A percentile compares a stretch with the other conserved stretches of the same genome.
phyloP scores from a whole-genome alignment of 2,329 filamentous ascomycete species.

The Thelonectria discophora region DNA sequence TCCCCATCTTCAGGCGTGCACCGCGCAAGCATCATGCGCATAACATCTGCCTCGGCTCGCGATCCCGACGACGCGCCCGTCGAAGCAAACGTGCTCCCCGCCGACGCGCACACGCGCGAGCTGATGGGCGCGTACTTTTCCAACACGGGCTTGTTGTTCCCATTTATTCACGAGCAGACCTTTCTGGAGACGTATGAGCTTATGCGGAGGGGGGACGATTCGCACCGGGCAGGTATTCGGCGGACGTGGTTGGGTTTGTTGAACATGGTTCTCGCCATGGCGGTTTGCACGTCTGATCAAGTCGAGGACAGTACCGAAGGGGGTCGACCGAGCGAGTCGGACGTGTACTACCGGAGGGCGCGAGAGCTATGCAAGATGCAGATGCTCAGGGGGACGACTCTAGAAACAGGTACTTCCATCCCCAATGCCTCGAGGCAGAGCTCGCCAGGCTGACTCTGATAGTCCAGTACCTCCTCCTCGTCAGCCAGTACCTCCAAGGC shows the following conservation, averaged over 20 bases:
- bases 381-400: conserved; percentile 51
- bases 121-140: conserved; percentile 40
- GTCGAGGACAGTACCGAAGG: conserved; percentile 44
- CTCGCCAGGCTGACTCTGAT: not conserved
- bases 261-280: conserved; percentile 61
- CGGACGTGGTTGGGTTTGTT: conserved; percentile 61
- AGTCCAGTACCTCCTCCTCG: conserved; percentile 59
- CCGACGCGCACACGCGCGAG: conserved; percentile 26
- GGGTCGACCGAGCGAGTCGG: conserved; percentile 51
- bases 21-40: conserved; percentile 15
- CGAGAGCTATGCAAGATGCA: conserved; percentile 54
- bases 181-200: conserved; percentile 38
- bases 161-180: conserved; percentile 40
- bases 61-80: not conserved
- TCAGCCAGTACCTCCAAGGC: conserved; percentile 62
- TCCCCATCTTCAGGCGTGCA: not conserved
- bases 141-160: conserved; percentile 44
- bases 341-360: conserved; percentile 57
- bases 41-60: not conserved
- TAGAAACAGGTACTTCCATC: conserved; percentile 49
- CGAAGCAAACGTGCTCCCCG: conserved; percentile 30
- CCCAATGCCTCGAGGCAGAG: too few species aligned
- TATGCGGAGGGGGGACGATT: conserved; percentile 5
- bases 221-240: conserved; percentile 46
- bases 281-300: conserved; percentile 48